A percentile compares a stretch with the other conserved stretches of the same genome.
Evolutionary conservation across 805 yeast species (phyloP).

Genomic region (Schizosaccharomyces lindneri): DNA sequence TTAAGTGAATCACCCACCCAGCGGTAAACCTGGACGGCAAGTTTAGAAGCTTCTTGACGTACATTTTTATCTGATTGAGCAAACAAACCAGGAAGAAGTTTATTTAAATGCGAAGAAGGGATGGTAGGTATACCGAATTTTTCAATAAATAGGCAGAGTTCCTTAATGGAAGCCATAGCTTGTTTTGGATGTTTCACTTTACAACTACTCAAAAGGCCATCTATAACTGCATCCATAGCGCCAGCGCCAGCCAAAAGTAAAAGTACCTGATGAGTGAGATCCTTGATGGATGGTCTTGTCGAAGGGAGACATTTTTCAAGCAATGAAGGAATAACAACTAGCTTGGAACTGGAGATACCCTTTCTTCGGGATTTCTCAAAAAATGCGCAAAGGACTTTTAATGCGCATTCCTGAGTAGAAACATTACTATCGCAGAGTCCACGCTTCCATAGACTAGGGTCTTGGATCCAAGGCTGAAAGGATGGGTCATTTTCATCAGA

Average conservation of each 20-base stretch:
- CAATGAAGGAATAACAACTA: conserved; percentile 19
- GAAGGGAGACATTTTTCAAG: conserved; percentile 70
- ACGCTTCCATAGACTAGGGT: conserved; percentile 30
- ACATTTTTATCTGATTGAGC: conserved; percentile 72
- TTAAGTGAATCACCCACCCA: conserved; percentile 49
- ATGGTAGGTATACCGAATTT: conserved; percentile 40
- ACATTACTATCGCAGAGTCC: conserved; percentile 61
- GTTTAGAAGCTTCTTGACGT: conserved; percentile 46
- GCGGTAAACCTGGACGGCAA: conserved; percentile 43
- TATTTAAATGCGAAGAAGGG: conserved; percentile 31
- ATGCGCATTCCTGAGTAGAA: conserved; percentile 71
- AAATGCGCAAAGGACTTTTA: conserved; percentile 28
- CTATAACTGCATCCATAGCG: conserved; percentile 36
- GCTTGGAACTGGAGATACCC: conserved; percentile 18
- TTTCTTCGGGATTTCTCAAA: conserved; percentile 31
- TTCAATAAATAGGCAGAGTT: conserved; percentile 29
- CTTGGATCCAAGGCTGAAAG: conserved; percentile 24
- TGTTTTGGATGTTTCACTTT: conserved; percentile 41
- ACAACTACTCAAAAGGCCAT: conserved; percentile 13
- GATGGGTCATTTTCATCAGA: conserved; percentile 31
- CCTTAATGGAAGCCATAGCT: conserved; percentile 38
- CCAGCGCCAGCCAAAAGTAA: conserved; percentile 35
- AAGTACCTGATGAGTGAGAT: conserved; percentile 35
- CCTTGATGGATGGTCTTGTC: conserved; percentile 47
- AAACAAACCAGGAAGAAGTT: conserved; percentile 40